Evolutionary conservation across 495 filamentous ascomycete genomes (phyloP).

Genomic region (Pyrenopolyporus hunteri): DNA sequence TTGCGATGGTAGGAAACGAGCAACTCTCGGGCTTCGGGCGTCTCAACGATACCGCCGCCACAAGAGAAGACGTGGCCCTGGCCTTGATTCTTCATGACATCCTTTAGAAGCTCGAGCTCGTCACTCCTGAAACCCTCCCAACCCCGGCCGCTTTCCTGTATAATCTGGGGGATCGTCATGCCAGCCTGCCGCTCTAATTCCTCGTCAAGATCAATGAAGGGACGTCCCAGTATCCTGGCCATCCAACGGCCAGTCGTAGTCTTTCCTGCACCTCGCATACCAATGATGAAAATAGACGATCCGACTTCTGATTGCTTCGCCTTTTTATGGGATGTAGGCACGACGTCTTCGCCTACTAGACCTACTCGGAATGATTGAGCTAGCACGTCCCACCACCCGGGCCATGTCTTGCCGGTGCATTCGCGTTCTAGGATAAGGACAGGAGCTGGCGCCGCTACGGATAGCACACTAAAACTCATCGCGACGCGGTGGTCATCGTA

Average conservation of each 20-base stretch:
- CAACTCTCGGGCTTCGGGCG: constrained; percentile 76
- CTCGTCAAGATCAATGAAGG: constrained; percentile 84
- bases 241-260: constrained; percentile 91
- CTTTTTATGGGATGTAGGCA: constrained; percentile 41
- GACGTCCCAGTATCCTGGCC: constrained; percentile 71
- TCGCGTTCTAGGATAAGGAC: constrained; percentile 86
- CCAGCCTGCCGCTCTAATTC: constrained; percentile 77
- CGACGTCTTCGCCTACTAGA: constrained; percentile 73
- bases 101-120: constrained; percentile 76
- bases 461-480: constrained; percentile 96
- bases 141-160: constrained; percentile 66
- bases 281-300: constrained; percentile 88
- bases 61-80: constrained; percentile 86
- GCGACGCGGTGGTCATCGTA: constrained; percentile 98
- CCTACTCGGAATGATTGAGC: constrained; percentile 74
- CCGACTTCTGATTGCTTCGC: constrained; percentile 47
- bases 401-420: constrained; percentile 99
- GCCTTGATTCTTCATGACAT: constrained; percentile 73
- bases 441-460: constrained; percentile 72
- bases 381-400: constrained; percentile 95
- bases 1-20: constrained; percentile 74
- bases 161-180: constrained; percentile 83
- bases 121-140: constrained; percentile 90
- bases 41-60: constrained; percentile 92
- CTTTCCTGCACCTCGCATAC: constrained; percentile 97